Base-by-base conservation (phyloP, 257 asterid species). In the Rauvolfia tetraphylla region DNA sequence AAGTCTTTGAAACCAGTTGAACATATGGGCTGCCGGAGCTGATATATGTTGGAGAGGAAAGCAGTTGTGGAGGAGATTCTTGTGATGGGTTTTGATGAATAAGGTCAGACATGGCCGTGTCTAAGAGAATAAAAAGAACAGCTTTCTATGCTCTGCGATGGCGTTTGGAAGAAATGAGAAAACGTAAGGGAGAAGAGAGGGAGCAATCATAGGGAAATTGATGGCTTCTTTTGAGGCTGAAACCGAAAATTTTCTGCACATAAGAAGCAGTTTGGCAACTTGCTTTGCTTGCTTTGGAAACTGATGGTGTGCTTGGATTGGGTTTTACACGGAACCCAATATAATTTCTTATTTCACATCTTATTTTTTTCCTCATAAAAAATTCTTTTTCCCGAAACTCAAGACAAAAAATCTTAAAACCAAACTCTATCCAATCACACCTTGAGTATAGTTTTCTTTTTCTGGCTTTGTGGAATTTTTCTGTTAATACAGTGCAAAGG, bases 1-100 rank as follows among this genome's bases (percentile, higher is more conserved):
- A 61, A 1, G 80, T 66, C 69, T 83, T 87, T 3, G 88, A 83
- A n/a, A 83, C 86, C 57, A 79, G 36, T 72, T 79, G 85, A 49
- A 84, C 76, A 36, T 70, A 56, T 62, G 34, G 68, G 68, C 22
- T 62, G 68, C 34, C 29, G 14, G 14, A 7, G 49, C 49, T 44
- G 49, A 44, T 44, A 62, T 62, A n/a, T n/a, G n/a, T 41, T 29
- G 68, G 13, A 27, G 18, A 62, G 41, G 68, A 61, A 4, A 23
- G 8, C 12, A 13, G 8, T 65, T 65, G 42, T 2, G 70, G 25
- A 33, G 70, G 22, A 65, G 41, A 29, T 65, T 17, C 11, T 33
- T 12, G n/a, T 31, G 39, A 29, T 65, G 70, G 39, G 46, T 39
- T 65, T 25, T 49, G 56, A 49, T 49, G 56, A 49, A 13, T 22